Conservation (phyloP, 2,329 filamentous ascomycete genomes). For the Hypomyces rosellus region DNA sequence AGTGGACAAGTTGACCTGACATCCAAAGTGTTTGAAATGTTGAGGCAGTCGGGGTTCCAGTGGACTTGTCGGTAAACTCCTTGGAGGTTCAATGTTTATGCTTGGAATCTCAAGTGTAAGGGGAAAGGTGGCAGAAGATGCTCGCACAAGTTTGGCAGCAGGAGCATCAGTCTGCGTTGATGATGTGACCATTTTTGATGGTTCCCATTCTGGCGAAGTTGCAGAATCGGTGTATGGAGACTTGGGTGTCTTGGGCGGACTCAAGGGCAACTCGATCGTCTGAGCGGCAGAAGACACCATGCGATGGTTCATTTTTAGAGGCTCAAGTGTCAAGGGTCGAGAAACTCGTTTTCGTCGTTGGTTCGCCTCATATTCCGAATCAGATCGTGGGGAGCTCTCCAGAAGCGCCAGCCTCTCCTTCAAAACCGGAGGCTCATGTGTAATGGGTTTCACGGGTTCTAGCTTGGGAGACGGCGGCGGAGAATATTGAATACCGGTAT, state of each 20-base stretch:
- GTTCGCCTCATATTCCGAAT: conserved; percentile 64
- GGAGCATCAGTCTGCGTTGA: conserved; percentile 54
- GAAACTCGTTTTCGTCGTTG: conserved; percentile 62
- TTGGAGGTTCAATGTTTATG: conserved; percentile 87
- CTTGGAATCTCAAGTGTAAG: conserved; percentile 61
- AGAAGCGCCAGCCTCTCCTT: conserved; percentile 35
- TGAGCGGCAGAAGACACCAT: conserved; percentile 52
- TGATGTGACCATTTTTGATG: conserved; percentile 42
- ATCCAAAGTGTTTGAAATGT: conserved; percentile 73
- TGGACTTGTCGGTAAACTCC: conserved; percentile 74
- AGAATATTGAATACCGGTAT: conserved; percentile 76
- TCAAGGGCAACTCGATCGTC: conserved; percentile 37
- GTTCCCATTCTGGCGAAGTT: conserved; percentile 28
- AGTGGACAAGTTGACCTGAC: conserved; percentile 57
- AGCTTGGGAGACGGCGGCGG: conserved; percentile 68
- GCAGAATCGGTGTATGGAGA: conserved; percentile 37
- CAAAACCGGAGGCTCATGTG: conserved; percentile 33
- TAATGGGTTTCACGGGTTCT: conserved; percentile 32
- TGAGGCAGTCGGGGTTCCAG: conserved; percentile 69
- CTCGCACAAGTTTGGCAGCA: conserved; percentile 14
- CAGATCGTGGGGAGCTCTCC: conserved; percentile 38
- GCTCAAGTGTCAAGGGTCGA: conserved; percentile 45
- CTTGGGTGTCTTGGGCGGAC: conserved; percentile 60
- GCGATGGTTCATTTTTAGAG: conserved; percentile 29
- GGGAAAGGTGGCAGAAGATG: conserved; percentile 25